phyloP scores from a whole-genome alignment of 163 green algal genomes.

The Prototheca wickerhamii region DNA sequence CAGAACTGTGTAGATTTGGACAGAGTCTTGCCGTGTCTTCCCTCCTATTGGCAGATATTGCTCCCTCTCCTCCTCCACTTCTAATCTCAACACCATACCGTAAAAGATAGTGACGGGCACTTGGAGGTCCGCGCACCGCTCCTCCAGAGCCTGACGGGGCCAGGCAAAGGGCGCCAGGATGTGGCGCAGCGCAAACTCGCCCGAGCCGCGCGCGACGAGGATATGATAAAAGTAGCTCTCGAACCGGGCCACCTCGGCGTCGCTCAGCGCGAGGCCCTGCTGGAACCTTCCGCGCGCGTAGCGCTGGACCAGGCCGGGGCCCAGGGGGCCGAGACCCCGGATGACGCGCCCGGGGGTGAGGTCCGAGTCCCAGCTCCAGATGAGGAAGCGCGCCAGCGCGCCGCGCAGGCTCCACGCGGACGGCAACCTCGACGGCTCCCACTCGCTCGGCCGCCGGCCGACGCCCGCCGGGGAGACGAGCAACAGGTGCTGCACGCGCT shows the following conservation, averaged over 20 bases:
- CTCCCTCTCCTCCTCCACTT: no score
- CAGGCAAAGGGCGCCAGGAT: constrained; percentile 73
- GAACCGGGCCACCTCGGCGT: constrained; percentile 46
- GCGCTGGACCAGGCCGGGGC: constrained; percentile 35
- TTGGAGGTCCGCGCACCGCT: constrained; percentile 29
- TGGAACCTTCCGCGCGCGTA: constrained; percentile 52
- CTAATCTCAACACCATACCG: constrained; percentile 27
- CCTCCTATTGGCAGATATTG: background rate
- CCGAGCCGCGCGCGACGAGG: constrained; percentile 32
- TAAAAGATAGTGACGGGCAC: constrained; percentile 80
- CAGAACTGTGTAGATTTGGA: no score
- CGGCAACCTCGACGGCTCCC: constrained; percentile 28
- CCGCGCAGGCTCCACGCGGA: constrained; percentile 36
- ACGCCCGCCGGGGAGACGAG: constrained; percentile 68
- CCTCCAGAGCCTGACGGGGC: constrained; percentile 51
- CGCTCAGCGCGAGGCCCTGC: constrained; percentile 36
- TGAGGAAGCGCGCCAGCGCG: constrained; percentile 25
- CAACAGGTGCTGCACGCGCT: constrained; percentile 78
- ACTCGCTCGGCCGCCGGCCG: constrained; percentile 50
- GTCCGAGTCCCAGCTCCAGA: constrained; percentile 45
- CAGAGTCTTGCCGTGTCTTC: background rate
- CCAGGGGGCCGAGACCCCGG: constrained; percentile 58
- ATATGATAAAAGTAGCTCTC: constrained; percentile 57
- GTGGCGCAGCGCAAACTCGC: constrained; percentile 56
- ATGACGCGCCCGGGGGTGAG: constrained; percentile 65